These are phyloP conservation scores for Biscogniauxia sp. DNA, from an alignment of 2,329 filamentous ascomycete genomes.

Conservation along the genomic window DNA sequence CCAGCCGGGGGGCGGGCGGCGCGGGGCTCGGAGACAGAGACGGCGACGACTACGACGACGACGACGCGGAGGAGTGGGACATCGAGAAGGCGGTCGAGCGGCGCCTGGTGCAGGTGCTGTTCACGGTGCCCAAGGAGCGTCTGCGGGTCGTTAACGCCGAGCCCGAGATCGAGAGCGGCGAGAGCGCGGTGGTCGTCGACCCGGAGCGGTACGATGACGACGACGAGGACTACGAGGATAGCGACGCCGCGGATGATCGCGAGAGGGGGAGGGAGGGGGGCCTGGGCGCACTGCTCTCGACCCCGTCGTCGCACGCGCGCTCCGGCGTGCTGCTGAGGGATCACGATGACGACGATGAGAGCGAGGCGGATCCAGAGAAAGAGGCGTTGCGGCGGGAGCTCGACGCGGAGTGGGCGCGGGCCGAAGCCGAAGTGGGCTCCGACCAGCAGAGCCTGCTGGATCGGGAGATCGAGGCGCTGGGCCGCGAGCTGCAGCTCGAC, in stretches of 20 bases:
- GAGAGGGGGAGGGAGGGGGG: constrained; percentile 7
- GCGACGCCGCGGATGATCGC: neutral
- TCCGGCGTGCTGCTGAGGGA: constrained; percentile 1
- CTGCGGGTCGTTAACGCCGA: constrained; percentile 88
- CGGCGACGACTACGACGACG: no score
- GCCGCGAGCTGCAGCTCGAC: constrained; percentile 2
- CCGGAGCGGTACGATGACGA: constrained; percentile 27
- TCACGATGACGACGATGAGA: constrained; percentile 10
- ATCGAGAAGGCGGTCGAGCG: constrained; percentile 71
- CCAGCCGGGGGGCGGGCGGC: constrained; percentile 29
- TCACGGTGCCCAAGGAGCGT: constrained; percentile 85
- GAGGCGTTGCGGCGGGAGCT: constrained; percentile 24
- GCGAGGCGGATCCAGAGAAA: constrained; percentile 12
- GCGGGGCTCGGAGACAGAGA: constrained; percentile 29
- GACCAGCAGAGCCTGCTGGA: constrained; percentile 4
- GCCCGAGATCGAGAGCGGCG: constrained; percentile 43
- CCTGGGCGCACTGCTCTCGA: constrained; percentile 6
- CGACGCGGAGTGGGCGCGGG: constrained; percentile 23
- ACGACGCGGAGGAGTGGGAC: constrained; percentile 69
- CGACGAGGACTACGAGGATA: neutral
- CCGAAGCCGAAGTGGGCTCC: constrained; percentile 6
- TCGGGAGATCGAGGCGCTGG: constrained; percentile 7
- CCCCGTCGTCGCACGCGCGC: neutral
- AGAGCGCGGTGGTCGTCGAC: constrained; percentile 43
- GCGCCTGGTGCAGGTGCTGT: constrained; percentile 78